Evolutionary conservation across 352 stramenopile genomes (phyloP).

Genomic region (Phytopythium aichiense): DNA sequence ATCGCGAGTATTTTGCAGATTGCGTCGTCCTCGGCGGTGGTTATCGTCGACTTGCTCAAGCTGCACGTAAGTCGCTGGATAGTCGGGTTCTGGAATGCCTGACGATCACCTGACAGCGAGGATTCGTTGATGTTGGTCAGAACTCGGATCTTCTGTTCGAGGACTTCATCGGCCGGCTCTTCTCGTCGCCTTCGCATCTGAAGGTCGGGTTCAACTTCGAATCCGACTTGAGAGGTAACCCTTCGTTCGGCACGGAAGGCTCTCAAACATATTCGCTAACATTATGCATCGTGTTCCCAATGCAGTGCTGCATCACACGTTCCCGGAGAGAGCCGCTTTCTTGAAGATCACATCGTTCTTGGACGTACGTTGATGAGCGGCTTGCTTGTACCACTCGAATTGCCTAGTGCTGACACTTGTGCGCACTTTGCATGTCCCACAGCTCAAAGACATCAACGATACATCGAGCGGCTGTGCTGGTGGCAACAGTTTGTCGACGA

Average conservation of each 20-base stretch:
- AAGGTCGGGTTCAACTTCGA: slow-evolving; percentile 70
- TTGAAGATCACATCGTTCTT: slow-evolving; percentile 32
- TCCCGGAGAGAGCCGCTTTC: slow-evolving; percentile 48
- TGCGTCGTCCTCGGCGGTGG: slow-evolving; percentile 33
- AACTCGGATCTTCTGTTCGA: slow-evolving; percentile 44
- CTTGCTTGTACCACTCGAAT: background rate
- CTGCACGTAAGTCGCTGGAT: slow-evolving; percentile 41
- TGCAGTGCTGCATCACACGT: slow-evolving; percentile 53
- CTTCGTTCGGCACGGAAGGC: too few species aligned
- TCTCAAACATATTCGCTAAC: background rate
- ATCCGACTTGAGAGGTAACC: slow-evolving; percentile 57
- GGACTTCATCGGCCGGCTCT: slow-evolving; percentile 30
- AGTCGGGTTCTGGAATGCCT: background rate
- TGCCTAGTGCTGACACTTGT: slow-evolving; percentile 1
- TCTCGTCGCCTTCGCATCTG: slow-evolving; percentile 29
- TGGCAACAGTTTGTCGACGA: slow-evolving; percentile 43
- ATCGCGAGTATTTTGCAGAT: slow-evolving; percentile 68
- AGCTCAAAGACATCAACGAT: slow-evolving; percentile 29
- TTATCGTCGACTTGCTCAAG: slow-evolving; percentile 52
- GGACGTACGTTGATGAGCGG: slow-evolving; percentile 24
- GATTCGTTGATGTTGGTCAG: slow-evolving; percentile 12
- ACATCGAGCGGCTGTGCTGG: slow-evolving; percentile 14
- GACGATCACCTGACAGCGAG: background rate
- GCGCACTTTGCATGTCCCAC: background rate
- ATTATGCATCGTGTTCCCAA: background rate